phyloP scores from a whole-genome alignment of 164 flowering plant genomes.

The Magnolia officinalis region DNA sequence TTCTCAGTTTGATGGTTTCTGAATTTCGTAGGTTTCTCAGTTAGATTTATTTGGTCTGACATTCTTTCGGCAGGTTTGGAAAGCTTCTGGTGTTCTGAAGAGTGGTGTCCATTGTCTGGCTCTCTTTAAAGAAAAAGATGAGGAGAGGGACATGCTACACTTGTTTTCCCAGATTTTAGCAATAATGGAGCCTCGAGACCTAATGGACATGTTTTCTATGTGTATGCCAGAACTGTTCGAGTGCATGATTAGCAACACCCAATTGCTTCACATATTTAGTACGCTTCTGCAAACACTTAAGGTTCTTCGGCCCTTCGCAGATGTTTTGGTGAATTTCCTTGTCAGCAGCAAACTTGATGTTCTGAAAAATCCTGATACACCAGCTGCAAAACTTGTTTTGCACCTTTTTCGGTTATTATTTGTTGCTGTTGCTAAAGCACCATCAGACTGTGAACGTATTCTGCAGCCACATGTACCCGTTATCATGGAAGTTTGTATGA shows the following conservation, averaged over 20 bases:
- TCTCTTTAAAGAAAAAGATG: constrained; percentile 92
- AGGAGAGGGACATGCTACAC: constrained; percentile 84
- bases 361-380: constrained; percentile 80
- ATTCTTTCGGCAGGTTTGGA: constrained; percentile 59
- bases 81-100: constrained; percentile 90
- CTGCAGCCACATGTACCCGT: constrained; percentile 92
- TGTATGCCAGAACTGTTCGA: constrained; percentile 97
- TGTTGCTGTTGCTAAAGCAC: constrained; percentile 84
- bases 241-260: constrained; percentile 85
- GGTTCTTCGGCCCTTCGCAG: constrained; percentile 88
- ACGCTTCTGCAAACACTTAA: constrained; percentile 77
- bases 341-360: constrained; percentile 92
- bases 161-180: constrained; percentile 80
- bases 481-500: constrained; percentile 91
- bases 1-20: background rate
- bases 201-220: constrained; percentile 98
- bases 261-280: constrained; percentile 82
- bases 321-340: constrained; percentile 90
- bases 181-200: constrained; percentile 96
- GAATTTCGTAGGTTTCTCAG: background rate
- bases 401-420: constrained; percentile 85
- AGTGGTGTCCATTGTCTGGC: constrained; percentile 97
- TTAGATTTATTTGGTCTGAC: background rate
- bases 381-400: constrained; percentile 85
- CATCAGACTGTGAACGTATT: constrained; percentile 90